phyloP scores from a whole-genome alignment of 176 grass and related monocot species.

The Themeda triandra region DNA sequence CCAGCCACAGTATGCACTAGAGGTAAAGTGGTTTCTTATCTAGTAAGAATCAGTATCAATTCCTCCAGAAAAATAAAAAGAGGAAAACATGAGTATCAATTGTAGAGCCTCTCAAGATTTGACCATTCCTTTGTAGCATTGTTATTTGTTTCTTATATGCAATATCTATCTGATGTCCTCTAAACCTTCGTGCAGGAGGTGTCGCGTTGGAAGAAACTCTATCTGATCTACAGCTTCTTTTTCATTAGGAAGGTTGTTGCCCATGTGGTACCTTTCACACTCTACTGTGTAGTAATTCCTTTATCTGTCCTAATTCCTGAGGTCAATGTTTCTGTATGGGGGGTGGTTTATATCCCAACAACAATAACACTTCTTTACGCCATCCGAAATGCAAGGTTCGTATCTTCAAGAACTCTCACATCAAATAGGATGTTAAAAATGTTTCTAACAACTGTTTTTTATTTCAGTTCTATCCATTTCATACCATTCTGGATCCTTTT shows the following conservation, averaged over 20 bases:
- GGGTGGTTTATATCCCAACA: slow-evolving; percentile 80
- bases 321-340: slow-evolving; percentile 76
- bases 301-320: slow-evolving; percentile 81
- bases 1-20: neutral
- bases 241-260: slow-evolving; percentile 90
- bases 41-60: neutral
- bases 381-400: slow-evolving; percentile 78
- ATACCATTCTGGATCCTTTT: slow-evolving; percentile 97
- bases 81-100: neutral
- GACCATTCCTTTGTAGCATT: neutral
- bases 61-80: neutral
- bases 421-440: neutral
- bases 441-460: slow-evolving; percentile 26
- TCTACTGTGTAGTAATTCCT: slow-evolving; percentile 87
- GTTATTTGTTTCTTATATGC: neutral
- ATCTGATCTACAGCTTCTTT: slow-evolving; percentile 98
- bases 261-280: slow-evolving; percentile 76
- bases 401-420: neutral
- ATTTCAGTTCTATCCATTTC: slow-evolving; percentile 66
- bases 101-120: neutral
- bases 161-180: slow-evolving; percentile 25
- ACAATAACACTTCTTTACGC: slow-evolving; percentile 81
- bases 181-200: slow-evolving; percentile 65
- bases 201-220: slow-evolving; percentile 77
- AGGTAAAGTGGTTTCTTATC: neutral